Conservation (phyloP, 1,284 basidiomycete genomes). For the Ganoderma sinense region DNA sequence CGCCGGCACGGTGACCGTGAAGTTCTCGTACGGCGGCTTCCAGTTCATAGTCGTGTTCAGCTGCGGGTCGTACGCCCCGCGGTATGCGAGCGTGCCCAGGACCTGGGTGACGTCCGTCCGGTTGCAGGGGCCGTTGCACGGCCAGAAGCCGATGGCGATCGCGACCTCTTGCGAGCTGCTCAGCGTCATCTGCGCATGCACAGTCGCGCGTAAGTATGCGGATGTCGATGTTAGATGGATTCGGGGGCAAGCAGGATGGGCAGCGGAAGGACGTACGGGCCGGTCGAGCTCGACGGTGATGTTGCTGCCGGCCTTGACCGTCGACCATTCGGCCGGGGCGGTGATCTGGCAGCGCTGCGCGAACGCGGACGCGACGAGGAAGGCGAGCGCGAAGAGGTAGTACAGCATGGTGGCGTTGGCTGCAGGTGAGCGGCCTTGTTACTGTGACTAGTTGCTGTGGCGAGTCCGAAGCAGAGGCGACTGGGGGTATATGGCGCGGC, state of each 20-base stretch:
- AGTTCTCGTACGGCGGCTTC: constrained; percentile 56
- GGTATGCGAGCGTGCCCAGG: constrained; percentile 54
- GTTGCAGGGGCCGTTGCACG: constrained; percentile 41
- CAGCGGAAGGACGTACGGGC: constrained; percentile 44
- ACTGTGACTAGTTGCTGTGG: neutral
- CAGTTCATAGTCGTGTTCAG: constrained; percentile 30
- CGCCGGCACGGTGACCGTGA: constrained; percentile 54
- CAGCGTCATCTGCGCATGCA: constrained; percentile 43
- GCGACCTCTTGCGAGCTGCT: constrained; percentile 50
- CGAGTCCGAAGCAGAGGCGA: neutral
- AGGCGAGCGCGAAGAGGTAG: constrained; percentile 11
- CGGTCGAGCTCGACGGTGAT: constrained; percentile 52
- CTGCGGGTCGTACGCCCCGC: constrained; percentile 51
- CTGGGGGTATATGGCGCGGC: too few species aligned
- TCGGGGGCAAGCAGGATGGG: neutral
- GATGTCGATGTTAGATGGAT: neutral
- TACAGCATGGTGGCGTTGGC: neutral
- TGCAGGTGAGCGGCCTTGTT: neutral
- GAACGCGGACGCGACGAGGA: constrained; percentile 36
- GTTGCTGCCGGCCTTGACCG: constrained; percentile 44
- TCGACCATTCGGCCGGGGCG: constrained; percentile 42
- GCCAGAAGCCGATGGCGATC: constrained; percentile 49
- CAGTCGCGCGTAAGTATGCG: neutral
- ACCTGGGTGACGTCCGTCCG: constrained; percentile 41
- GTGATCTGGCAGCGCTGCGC: constrained; percentile 52